Evolutionary conservation across 2,329 filamentous ascomycete species (phyloP), one percentile per base, ranked within the genome.

Genomic region (Cadophora sp.): DNA sequence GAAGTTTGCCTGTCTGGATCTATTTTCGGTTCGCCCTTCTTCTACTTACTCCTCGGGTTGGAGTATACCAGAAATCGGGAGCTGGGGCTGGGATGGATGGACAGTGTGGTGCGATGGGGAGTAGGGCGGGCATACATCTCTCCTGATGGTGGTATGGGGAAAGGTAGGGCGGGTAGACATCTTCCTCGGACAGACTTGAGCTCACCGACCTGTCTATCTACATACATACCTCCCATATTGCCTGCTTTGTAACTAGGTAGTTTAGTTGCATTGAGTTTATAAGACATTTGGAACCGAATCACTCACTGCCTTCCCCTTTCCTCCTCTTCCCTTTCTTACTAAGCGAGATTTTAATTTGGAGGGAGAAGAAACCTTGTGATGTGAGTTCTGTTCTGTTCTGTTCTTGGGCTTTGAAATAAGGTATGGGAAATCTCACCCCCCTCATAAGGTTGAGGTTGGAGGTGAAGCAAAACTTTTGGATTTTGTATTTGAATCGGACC

Each of bases 161-260:
- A n/a, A n/a, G n/a, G 56, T 45, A 45, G 11, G 56, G 36, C 24
- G 36, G 41, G 56, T 43, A 30, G 36, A 30, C 3, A n/a, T 45
- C n/a, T 20, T n/a, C n/a, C n/a, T 16, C 16, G 16, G 6, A 1
- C 16, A n/a, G 5, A 4, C n/a, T 3, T 13, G 41, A 43, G 11
- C n/a, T 45, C 14, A 20, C 22, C 24, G 11, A 24, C n/a, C 13
- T 39, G 36, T n/a, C 33, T 39, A 55, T 8, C n/a, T 36, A 56
- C 33, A 11, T 13, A n/a, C 16, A 16, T 39, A 39, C 50, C 50
- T 53, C n/a, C n/a, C n/a, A n/a, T n/a, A n/a, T n/a, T n/a, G 27
- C 24, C 27, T 30, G 27, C 27, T 30, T 53, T 59, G 56, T 59
- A 59, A 22, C n/a, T 59, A 58, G 14, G 27, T 59, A 59, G 20